Base-by-base conservation (phyloP, 2,329 filamentous ascomycete species). In the Cladosporium austrohemisphaericum region DNA sequence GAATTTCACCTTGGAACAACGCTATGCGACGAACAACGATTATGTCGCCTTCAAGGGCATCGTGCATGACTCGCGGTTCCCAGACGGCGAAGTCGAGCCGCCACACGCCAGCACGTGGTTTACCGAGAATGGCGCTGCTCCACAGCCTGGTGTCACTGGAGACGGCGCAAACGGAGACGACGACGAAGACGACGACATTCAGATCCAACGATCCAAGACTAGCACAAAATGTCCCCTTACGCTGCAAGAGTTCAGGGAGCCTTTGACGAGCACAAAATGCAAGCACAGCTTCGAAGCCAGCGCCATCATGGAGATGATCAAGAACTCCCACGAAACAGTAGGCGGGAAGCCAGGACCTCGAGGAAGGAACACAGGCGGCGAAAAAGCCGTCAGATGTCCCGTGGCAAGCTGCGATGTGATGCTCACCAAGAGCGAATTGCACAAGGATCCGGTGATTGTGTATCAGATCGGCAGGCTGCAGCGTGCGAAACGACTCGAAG, bases 221-320 rank as follows among this genome's bases (percentile, higher is more conserved):
- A 85, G 80, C 64, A 78, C 84, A 25, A 83, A 80, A 58, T 91
- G 86, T 60, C 85, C 85, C 0, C 65, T 91, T 16, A 85, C 85
- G 0, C 71, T 89, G 55, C 72, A 73, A 44, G 71, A 77, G 36
- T 83, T 88, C 71, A 70, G 72, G 33, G 76, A 88, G 45, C 86
- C 86, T 0, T 81, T 80, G 60, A 86, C 79, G 49, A 86, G 80
- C 58, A 70, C 63, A 11, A 78, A 79, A 55, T 91, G 86, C 71
- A 81, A 79, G 49, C 86, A 91, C 64, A 83, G 78, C 0, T 91
- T 88, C 62, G 84, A 91, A 61, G 84, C 80, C 64, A 60, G 64
- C 1, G 79, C 80, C 1, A 83, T 91, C 31, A 50, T 79, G 19
- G 76, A 80, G 35, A 83, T 73, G 63, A 74, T 74, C 29, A 48